Evolutionary conservation across 129 eudicot genomes (phyloP).

Genomic region (Solidago caesia): DNA sequence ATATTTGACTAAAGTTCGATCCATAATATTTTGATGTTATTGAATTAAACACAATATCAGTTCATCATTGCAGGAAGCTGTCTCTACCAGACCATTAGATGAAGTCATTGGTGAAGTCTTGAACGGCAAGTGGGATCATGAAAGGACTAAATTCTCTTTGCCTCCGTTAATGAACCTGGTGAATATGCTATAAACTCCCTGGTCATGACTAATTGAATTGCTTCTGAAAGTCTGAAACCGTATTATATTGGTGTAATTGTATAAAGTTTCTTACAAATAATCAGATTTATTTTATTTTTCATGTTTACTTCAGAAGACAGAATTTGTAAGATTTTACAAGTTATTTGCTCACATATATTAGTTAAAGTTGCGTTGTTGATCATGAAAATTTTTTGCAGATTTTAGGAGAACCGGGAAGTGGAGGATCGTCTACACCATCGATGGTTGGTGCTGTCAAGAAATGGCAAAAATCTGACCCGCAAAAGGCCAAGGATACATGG

Average conservation of each 20-base stretch:
- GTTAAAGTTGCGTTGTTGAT: neutral
- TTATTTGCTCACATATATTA: neutral
- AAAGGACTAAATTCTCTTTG: slow-evolving; percentile 73
- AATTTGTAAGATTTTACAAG: neutral
- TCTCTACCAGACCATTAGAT: slow-evolving; percentile 44
- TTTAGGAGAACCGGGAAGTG: slow-evolving; percentile 90
- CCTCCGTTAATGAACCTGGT: slow-evolving; percentile 89
- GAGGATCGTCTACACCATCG: slow-evolving; percentile 92
- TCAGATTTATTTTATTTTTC: neutral
- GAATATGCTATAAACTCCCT: slow-evolving; percentile 22
- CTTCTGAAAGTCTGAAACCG: neutral
- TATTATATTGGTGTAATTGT: neutral
- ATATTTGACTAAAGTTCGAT: neutral
- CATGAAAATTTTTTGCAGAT: slow-evolving; percentile 39
- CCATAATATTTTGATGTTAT: neutral
- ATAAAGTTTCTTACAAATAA: neutral
- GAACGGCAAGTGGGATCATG: slow-evolving; percentile 81
- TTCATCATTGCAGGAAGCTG: slow-evolving; percentile 51
- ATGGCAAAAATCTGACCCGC: slow-evolving; percentile 90
- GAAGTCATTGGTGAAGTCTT: slow-evolving; percentile 68
- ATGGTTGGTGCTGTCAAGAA: slow-evolving; percentile 98
- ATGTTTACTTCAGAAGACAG: neutral
- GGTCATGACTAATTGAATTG: neutral
- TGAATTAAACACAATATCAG: neutral
- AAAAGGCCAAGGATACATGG: slow-evolving; percentile 65